Evolutionary conservation across 306 rosid species (phyloP).

Genomic region (Dryas octopetala): DNA sequence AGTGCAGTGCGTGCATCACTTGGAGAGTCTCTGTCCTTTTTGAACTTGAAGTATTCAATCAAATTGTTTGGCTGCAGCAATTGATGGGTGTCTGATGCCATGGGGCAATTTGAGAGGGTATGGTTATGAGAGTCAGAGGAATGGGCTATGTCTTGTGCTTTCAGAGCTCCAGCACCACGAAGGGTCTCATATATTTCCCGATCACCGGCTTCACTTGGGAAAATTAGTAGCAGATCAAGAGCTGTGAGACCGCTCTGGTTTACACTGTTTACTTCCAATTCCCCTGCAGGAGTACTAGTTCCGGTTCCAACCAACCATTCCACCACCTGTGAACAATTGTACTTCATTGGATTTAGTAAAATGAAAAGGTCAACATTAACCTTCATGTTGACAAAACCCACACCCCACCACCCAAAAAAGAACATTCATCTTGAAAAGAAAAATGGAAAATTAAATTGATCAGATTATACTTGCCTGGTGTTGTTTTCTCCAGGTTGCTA

Average conservation of each 20-base stretch:
- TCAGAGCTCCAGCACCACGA: constrained; percentile 16
- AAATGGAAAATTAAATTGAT: background rate
- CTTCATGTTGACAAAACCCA: no score
- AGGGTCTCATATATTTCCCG: constrained; percentile 29
- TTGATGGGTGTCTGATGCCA: background rate
- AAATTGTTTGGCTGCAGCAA: background rate
- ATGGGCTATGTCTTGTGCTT: constrained; percentile 1
- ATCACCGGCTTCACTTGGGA: constrained; percentile 37
- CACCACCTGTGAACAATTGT: constrained; percentile 23
- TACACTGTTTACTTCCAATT: constrained; percentile 7
- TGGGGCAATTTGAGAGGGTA: background rate
- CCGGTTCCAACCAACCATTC: constrained; percentile 22
- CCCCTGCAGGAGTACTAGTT: background rate
- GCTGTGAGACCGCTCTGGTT: constrained; percentile 27
- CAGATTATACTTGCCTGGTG: constrained; percentile 20
- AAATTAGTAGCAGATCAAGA: constrained; percentile 27
- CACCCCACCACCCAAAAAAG: no score
- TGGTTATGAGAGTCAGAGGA: background rate
- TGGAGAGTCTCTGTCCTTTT: constrained; percentile 37
- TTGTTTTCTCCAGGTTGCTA: constrained; percentile 37
- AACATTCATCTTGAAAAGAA: no score
- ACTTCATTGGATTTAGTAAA: no score
- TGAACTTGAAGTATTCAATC: constrained; percentile 32
- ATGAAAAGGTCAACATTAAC: no score
- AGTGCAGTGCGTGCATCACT: constrained; percentile 27